Base-by-base conservation (phyloP, 441 rosid species). In the Brassica hybrid region DNA sequence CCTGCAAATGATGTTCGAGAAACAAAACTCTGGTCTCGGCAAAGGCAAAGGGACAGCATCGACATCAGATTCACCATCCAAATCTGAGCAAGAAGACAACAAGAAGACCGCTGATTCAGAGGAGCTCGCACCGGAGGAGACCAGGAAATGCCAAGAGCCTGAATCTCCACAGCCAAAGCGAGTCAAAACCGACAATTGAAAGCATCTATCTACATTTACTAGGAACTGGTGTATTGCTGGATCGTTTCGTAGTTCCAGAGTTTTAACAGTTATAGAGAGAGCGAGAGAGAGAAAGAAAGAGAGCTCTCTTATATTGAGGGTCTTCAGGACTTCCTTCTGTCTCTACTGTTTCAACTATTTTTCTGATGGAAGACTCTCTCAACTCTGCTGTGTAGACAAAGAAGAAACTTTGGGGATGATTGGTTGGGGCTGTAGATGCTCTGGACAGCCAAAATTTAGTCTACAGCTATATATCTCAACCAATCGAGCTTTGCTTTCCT, bases 1-100 rank as follows among this genome's bases (percentile, higher is more conserved):
- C 85, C 92, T 94, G 69, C 97, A 94, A 78, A 88, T 85, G 97
- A 94, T 94, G 97, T 94, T 94, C 66, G 97, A 94, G 91, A 91
- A 90, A 83, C 98, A 94, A 83, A 88, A 85, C 77, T 83, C 96
- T 1, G 91, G 90, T 71, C 69, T 80, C n/a, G n/a, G n/a, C n/a
- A n/a, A n/a, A n/a, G 83, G 83, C 80, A 84, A 83, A 87, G 82
- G 80, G 63, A 87, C 88, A 84, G 81, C 81, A 43, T 76, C 91
- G 4, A 78, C 94, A 62, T 87, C 91, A 59, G 83, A 80, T 71
- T 36, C 73, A 0, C 41, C 76, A 60, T 16, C 80, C 66, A 41
- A n/a, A n/a, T n/a, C n/a, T n/a, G n/a, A n/a, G n/a, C n/a, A 75
- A 66, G 71, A 65, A 66, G 77, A n/a, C n/a, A n/a, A 60, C 50